Evolutionary conservation across 2,329 filamentous ascomycete genomes (phyloP).

Genomic region (Penicillium brevicompactum): DNA sequence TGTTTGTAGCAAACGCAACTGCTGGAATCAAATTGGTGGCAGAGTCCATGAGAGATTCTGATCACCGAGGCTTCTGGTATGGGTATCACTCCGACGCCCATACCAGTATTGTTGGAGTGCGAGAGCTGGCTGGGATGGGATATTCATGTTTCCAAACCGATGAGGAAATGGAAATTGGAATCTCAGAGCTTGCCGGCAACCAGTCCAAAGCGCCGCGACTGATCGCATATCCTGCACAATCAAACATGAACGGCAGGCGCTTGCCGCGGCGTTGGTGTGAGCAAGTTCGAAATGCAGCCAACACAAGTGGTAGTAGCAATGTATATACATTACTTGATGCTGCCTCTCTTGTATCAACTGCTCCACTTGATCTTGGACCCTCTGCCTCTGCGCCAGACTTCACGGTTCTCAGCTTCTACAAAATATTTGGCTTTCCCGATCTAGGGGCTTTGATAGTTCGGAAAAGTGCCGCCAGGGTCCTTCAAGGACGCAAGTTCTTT

Average conservation of each 20-base stretch:
- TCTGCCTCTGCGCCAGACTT: slow-evolving; percentile 73
- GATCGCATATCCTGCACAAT: slow-evolving; percentile 88
- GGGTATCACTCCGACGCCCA: slow-evolving; percentile 82
- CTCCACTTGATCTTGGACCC: slow-evolving; percentile 70
- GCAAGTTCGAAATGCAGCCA: slow-evolving; percentile 44
- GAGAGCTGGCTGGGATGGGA: slow-evolving; percentile 68
- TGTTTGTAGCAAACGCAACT: slow-evolving; percentile 92
- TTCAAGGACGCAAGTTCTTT: slow-evolving; percentile 76
- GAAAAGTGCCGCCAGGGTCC: slow-evolving; percentile 65
- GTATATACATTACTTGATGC: slow-evolving; percentile 78
- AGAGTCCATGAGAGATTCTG: slow-evolving; percentile 71
- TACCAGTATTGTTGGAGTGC: slow-evolving; percentile 80
- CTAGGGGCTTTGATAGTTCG: slow-evolving; percentile 82
- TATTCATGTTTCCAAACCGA: slow-evolving; percentile 66
- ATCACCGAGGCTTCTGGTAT: slow-evolving; percentile 72
- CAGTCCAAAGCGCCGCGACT: slow-evolving; percentile 40
- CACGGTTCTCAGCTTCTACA: slow-evolving; percentile 85
- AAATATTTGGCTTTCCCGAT: slow-evolving; percentile 97
- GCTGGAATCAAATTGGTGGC: slow-evolving; percentile 84
- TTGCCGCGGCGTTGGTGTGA: slow-evolving; percentile 71
- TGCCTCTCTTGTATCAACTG: slow-evolving; percentile 77
- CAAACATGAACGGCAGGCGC: slow-evolving; percentile 84
- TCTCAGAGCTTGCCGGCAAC: slow-evolving; percentile 43
- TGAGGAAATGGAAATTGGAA: slow-evolving; percentile 65
- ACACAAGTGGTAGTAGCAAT: slow-evolving; percentile 33